phyloP scores from a whole-genome alignment of 495 filamentous ascomycete species.

The Xylaria cubensis region DNA sequence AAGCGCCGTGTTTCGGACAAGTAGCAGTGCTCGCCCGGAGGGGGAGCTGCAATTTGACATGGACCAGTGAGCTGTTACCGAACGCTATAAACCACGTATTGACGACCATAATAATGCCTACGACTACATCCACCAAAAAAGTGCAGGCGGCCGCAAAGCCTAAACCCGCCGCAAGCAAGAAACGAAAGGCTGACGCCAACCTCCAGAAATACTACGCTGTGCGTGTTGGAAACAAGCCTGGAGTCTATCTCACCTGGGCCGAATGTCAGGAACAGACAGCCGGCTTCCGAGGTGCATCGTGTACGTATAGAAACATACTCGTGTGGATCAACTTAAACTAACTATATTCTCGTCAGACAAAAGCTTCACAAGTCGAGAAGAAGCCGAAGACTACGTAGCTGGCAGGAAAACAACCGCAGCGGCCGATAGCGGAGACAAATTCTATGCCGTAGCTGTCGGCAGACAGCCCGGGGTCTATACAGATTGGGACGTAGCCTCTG shows the following conservation, averaged over 20 bases:
- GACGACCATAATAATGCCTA: constrained; percentile 34
- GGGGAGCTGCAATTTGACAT: constrained; percentile 34
- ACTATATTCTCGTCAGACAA: constrained; percentile 65
- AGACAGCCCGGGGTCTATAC: constrained; percentile 86
- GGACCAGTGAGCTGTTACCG: constrained; percentile 30
- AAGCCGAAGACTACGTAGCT: constrained; percentile 78
- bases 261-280: constrained; percentile 83
- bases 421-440: constrained; percentile 47
- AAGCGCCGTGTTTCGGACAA: constrained; percentile 38
- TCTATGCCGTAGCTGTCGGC: constrained; percentile 87
- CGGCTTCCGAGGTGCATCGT: constrained; percentile 83
- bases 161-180: constrained; percentile 38
- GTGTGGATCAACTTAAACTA: not conserved
- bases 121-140: constrained; percentile 30
- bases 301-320: constrained; percentile 56
- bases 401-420: constrained; percentile 58
- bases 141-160: constrained; percentile 21
- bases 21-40: constrained; percentile 30
- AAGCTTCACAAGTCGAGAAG: constrained; percentile 75
- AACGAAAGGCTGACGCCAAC: constrained; percentile 49
- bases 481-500: constrained; percentile 78
- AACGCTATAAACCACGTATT: constrained; percentile 21
- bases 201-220: constrained; percentile 88
- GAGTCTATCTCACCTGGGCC: constrained; percentile 84
- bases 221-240: constrained; percentile 74